Evolutionary conservation across 805 yeast species (phyloP).

Genomic region (Phaffomyces antillensis): DNA sequence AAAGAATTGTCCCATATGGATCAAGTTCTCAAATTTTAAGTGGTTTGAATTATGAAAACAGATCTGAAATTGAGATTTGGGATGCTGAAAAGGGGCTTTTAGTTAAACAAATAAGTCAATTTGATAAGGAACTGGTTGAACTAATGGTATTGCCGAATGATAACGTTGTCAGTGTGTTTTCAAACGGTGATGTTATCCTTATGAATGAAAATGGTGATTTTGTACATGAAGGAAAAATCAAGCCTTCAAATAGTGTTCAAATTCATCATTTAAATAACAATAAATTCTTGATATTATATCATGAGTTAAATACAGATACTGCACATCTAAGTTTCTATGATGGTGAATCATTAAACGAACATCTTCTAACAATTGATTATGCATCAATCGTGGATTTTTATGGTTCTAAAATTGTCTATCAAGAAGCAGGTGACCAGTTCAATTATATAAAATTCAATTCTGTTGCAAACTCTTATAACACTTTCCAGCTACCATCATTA

Average conservation of each 20-base stretch:
- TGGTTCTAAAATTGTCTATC: slow-evolving; percentile 20
- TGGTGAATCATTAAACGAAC: slow-evolving; percentile 6
- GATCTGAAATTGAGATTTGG: slow-evolving; percentile 18
- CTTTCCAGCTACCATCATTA: not conserved
- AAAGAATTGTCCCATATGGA: slow-evolving; percentile 7
- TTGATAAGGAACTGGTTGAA: slow-evolving; percentile 3
- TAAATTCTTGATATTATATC: slow-evolving; percentile 10
- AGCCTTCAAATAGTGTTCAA: slow-evolving; percentile 4
- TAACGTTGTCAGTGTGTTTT: slow-evolving; percentile 6
- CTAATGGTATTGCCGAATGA: slow-evolving; percentile 5
- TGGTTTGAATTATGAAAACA: slow-evolving; percentile 17
- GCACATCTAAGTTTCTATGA: slow-evolving; percentile 11
- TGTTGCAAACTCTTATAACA: not conserved
- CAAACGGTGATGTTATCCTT: slow-evolving; percentile 10
- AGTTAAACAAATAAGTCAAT: not conserved
- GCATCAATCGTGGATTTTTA: slow-evolving; percentile 16
- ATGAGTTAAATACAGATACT: slow-evolving; percentile 2
- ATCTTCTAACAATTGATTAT: slow-evolving; percentile 7
- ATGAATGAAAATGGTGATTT: slow-evolving; percentile 1
- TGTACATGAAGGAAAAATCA: slow-evolving; percentile 3
- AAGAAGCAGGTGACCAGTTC: slow-evolving; percentile 2
- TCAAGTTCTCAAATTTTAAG: slow-evolving; percentile 8
- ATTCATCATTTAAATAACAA: slow-evolving; percentile 13
- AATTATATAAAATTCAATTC: slow-evolving; percentile 9
- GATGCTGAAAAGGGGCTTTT: slow-evolving; percentile 6